Evolutionary conservation across 1,284 basidiomycete species (phyloP).

Genomic region (Rhodotorula sp.): DNA sequence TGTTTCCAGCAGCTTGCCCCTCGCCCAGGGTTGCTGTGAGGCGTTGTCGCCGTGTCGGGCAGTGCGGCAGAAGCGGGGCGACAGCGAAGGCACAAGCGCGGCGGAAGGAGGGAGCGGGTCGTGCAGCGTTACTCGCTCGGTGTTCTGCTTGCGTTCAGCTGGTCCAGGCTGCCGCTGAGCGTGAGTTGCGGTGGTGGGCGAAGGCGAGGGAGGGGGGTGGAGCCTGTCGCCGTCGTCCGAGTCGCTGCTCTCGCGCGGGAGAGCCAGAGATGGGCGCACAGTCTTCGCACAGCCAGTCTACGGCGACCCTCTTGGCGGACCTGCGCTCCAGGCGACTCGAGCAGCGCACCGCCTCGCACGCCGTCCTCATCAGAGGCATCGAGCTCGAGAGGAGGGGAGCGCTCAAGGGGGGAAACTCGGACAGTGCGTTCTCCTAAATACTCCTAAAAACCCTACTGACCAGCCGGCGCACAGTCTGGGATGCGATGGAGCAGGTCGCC

Average conservation of each 20-base stretch:
- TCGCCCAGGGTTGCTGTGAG: too few species aligned
- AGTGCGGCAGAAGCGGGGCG: too few species aligned
- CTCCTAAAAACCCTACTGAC: background rate
- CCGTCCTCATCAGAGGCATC: background rate
- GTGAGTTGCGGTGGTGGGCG: too few species aligned
- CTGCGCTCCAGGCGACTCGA: background rate
- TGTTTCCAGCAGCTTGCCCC: too few species aligned
- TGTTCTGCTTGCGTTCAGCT: too few species aligned
- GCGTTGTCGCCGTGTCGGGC: too few species aligned
- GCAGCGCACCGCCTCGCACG: background rate
- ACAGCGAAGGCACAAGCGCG: too few species aligned
- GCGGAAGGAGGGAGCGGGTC: too few species aligned
- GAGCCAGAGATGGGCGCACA: background rate
- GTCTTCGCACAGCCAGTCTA: background rate
- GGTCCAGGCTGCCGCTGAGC: too few species aligned
- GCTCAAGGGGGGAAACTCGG: background rate
- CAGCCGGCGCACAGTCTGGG: slow-evolving; percentile 59
- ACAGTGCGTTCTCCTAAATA: background rate
- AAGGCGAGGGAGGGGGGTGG: background rate
- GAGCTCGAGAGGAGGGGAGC: background rate
- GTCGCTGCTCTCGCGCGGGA: background rate
- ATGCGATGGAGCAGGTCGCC: slow-evolving; percentile 82
- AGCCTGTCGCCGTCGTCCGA: background rate
- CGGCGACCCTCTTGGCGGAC: background rate
- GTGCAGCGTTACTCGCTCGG: too few species aligned